Evolutionary conservation across 371 early-diverging fungal species (phyloP), one percentile per base, ranked within the genome.

Genomic region (Haplosporangium sp.): DNA sequence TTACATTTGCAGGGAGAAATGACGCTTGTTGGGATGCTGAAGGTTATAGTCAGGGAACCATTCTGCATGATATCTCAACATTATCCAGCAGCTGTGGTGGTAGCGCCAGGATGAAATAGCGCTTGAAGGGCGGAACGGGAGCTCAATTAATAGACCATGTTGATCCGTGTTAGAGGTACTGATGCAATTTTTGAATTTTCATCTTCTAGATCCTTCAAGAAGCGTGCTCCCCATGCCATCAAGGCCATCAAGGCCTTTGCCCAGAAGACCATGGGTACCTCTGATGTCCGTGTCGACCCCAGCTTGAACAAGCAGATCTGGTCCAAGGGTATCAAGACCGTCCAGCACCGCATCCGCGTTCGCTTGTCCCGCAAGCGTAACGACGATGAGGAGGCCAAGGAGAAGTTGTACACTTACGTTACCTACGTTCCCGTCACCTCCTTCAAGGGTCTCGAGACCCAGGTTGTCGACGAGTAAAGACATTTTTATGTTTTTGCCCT

Each of bases 341-440:
- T 95, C 50, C 93, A 94, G 74, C 94, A 92, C 91, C 93, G 97
- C 82, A 90, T 98, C 76, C 95, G 98, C 74, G 92, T 98, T 64
- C 95, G 97, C 67, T 83, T 97, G 67, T 81, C 96, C 79, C 92
- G 97, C 83, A 92, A 92, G 86, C 92, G 96, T 83, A 96, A 95
- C 87, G 98, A 98, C 69, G 95, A 91, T 82, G 96, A 96, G 85
- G 90, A 94, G 63, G 94, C 95, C 82, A 92, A 90, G 82, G 95
- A 96, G 87, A 96, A 96, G 92, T 89, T 97, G 60, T 97, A 93
- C 92, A 94, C 96, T 72, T 86, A 89, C 69, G 96, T 95, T 62
- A 86, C 93, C 79, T 88, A 84, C 73, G 98, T 98, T 59, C 92
- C 94, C 55, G 91, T 92, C 75, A 84, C 92, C 72, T 82, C 87